phyloP scores from a whole-genome alignment of 495 filamentous ascomycete species.

The Annulohypoxylon maeteangense region DNA sequence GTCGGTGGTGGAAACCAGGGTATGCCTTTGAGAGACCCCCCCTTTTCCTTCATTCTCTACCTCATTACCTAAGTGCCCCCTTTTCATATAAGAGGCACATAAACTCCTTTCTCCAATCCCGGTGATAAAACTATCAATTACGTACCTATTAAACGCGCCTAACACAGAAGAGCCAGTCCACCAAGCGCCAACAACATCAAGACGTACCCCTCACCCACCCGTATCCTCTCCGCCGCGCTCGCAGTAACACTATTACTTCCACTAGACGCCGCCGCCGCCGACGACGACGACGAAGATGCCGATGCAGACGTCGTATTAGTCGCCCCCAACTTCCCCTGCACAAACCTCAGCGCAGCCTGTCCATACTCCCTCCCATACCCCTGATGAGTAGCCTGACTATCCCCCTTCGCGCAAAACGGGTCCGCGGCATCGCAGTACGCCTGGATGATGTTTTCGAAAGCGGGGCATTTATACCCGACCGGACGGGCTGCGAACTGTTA shows the following conservation, averaged over 20 bases:
- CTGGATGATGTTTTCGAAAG: slow-evolving; percentile 62
- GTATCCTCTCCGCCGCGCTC: neutral
- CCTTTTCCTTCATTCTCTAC: too few species aligned
- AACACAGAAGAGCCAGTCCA: slow-evolving; percentile 9
- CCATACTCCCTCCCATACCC: slow-evolving; percentile 68
- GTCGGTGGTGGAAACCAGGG: too few species aligned
- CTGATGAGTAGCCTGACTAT: slow-evolving; percentile 62
- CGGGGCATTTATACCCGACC: slow-evolving; percentile 61
- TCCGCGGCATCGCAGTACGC: slow-evolving; percentile 69
- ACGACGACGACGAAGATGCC: too few species aligned
- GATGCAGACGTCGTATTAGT: neutral
- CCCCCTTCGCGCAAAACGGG: slow-evolving; percentile 71
- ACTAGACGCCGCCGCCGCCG: neutral
- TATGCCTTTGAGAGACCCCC: too few species aligned
- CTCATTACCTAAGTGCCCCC: too few species aligned
- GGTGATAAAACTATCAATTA: neutral
- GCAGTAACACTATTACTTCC: neutral
- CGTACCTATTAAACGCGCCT: neutral
- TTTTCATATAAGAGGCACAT: too few species aligned
- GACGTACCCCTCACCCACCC: neutral
- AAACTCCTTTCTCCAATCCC: too few species aligned
- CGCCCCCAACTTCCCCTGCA: slow-evolving; percentile 56
- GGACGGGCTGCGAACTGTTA: slow-evolving; percentile 66
- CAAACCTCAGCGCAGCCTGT: slow-evolving; percentile 61
- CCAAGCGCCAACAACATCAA: slow-evolving; percentile 6